Conservation (phyloP, 2,329 filamentous ascomycete genomes). For the Sporothrix protearum region DNA sequence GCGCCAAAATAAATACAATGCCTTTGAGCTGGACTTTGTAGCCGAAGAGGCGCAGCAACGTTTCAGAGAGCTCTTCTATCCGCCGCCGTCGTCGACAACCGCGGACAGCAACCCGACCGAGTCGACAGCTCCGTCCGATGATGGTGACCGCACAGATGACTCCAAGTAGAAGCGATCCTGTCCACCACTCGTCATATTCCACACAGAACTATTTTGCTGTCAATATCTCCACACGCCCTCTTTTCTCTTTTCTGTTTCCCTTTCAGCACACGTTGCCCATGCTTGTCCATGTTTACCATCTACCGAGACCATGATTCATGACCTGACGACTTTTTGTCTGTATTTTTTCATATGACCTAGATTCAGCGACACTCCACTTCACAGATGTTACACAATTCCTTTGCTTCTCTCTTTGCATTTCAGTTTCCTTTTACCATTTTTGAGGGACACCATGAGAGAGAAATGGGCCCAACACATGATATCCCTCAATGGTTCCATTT, state of each 20-base stretch:
- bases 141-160: not conserved
- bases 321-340: not conserved
- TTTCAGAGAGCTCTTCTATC: slow-evolving; percentile 44
- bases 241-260: not conserved
- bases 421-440: not conserved
- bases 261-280: not conserved
- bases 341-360: not conserved
- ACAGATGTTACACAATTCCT: not conserved
- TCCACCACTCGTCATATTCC: too few species aligned
- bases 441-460: not conserved
- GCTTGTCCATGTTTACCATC: not conserved
- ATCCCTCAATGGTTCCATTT: not conserved
- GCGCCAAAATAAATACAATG: slow-evolving; percentile 46
- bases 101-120: slow-evolving; percentile 6
- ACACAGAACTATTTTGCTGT: not conserved
- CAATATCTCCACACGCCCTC: not conserved
- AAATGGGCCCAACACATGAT: slow-evolving; percentile 2
- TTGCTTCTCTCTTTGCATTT: not conserved
- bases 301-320: not conserved
- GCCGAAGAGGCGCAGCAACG: slow-evolving; percentile 40
- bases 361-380: not conserved
- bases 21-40: slow-evolving; percentile 52
- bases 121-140: slow-evolving; percentile 17
- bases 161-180: not conserved
- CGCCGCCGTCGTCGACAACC: slow-evolving; percentile 18